These are phyloP conservation scores for Tetracentron sinense DNA, from an alignment of 164 flowering plant genomes.

Conservation along the genomic window DNA sequence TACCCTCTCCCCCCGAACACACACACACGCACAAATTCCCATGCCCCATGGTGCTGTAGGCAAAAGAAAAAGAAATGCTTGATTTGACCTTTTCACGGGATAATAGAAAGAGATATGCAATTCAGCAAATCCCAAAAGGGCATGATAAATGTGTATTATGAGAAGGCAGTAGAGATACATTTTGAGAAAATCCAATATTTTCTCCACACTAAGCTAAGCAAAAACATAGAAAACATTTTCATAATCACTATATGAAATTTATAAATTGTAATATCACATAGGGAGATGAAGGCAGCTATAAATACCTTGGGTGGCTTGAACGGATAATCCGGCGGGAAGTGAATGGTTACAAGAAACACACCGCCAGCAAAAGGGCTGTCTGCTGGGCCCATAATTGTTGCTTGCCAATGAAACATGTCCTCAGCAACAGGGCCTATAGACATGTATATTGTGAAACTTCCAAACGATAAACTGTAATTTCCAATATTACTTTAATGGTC, in stretches of 20 bases:
- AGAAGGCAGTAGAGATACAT: no score
- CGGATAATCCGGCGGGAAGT: not conserved
- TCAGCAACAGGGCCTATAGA: slow-evolving; percentile 21
- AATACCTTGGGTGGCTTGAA: not conserved
- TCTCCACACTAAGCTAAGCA: not conserved
- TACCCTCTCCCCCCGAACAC: no score
- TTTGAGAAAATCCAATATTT: not conserved
- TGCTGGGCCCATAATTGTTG: slow-evolving; percentile 24
- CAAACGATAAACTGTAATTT: not conserved
- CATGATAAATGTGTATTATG: not conserved
- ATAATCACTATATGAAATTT: no score
- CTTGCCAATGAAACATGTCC: slow-evolving; percentile 25
- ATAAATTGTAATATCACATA: no score
- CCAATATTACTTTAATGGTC: no score
- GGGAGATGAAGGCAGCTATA: not conserved
- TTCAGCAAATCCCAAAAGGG: not conserved
- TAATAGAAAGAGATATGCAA: not conserved
- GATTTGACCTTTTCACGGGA: no score
- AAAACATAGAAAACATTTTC: no score
- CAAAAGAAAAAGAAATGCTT: no score
- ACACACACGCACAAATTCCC: no score
- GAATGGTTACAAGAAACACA: not conserved
- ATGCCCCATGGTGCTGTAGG: no score
- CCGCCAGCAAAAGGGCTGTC: slow-evolving; percentile 1
- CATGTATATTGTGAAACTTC: not conserved